Evolutionary conservation across 306 rosid genomes (phyloP).

Genomic region (Trifolium fragiferum): DNA sequence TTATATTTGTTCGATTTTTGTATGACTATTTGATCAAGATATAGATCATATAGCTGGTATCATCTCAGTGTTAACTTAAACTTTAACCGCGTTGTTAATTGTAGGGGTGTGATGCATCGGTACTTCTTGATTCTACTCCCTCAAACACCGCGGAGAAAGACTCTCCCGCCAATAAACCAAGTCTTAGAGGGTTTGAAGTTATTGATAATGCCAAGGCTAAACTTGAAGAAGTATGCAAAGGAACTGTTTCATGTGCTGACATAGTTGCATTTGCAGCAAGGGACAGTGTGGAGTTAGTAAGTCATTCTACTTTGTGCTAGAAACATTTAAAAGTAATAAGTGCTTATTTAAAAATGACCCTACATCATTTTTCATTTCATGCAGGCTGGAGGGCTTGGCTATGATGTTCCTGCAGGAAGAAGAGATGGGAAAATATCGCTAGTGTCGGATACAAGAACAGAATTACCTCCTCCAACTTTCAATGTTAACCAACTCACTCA

Average conservation of each 20-base stretch:
- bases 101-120: constrained; percentile 81
- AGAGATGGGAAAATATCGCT: constrained; percentile 73
- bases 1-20: not conserved
- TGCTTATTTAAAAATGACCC: constrained; percentile 9
- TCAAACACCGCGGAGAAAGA: constrained; percentile 72
- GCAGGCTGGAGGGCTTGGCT: constrained; percentile 68
- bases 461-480: constrained; percentile 63
- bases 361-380: constrained; percentile 16
- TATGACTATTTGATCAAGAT: not conserved
- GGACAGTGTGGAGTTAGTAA: constrained; percentile 69
- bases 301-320: constrained; percentile 32
- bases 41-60: constrained; percentile 12
- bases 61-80: not conserved
- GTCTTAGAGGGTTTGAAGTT: constrained; percentile 71
- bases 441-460: constrained; percentile 60
- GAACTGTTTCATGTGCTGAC: constrained; percentile 78
- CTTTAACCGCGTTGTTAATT: constrained; percentile 13
- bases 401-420: constrained; percentile 86
- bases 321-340: constrained; percentile 19
- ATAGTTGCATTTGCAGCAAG: constrained; percentile 81
- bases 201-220: constrained; percentile 74
- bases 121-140: constrained; percentile 70
- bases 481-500: constrained; percentile 66
- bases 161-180: constrained; percentile 72
- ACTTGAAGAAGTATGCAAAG: constrained; percentile 65